These are phyloP conservation scores for Dianthus caryophyllus DNA, from an alignment of 148 eudicot species.

Conservation along the genomic window DNA sequence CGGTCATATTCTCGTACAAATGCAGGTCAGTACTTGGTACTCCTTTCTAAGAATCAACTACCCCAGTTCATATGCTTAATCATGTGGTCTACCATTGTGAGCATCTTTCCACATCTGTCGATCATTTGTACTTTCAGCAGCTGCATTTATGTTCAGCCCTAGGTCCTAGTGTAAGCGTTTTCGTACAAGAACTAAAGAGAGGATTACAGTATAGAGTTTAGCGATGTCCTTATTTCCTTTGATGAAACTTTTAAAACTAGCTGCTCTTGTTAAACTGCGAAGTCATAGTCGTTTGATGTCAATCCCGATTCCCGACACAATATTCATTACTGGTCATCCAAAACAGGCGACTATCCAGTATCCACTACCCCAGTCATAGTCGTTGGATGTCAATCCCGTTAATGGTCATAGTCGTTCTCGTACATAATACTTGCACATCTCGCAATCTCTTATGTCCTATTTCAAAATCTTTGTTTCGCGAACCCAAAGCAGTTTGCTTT, in stretches of 20 bases:
- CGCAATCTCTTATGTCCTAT: background rate
- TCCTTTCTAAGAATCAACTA: background rate
- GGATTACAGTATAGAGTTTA: no score
- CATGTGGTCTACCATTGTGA: background rate
- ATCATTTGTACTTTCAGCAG: background rate
- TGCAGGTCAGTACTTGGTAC: constrained; percentile 56
- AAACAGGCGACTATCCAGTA: no score
- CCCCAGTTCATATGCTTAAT: background rate
- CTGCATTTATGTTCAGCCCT: background rate
- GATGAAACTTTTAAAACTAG: no score
- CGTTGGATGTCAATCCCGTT: no score
- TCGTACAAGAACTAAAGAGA: background rate
- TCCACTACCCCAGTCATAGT: no score
- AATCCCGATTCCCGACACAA: no score
- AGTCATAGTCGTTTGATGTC: no score
- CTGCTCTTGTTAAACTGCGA: no score
- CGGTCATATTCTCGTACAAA: constrained; percentile 68
- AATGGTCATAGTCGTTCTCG: no score
- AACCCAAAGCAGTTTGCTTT: background rate
- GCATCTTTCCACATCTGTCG: background rate
- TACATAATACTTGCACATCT: no score
- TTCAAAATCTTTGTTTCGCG: background rate
- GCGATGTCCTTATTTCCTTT: no score
- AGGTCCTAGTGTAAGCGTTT: background rate
- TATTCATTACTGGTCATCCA: no score